Base-by-base conservation (phyloP, 2,329 filamentous ascomycete species). In the Ophiocordyceps camponoti-saundersi region DNA sequence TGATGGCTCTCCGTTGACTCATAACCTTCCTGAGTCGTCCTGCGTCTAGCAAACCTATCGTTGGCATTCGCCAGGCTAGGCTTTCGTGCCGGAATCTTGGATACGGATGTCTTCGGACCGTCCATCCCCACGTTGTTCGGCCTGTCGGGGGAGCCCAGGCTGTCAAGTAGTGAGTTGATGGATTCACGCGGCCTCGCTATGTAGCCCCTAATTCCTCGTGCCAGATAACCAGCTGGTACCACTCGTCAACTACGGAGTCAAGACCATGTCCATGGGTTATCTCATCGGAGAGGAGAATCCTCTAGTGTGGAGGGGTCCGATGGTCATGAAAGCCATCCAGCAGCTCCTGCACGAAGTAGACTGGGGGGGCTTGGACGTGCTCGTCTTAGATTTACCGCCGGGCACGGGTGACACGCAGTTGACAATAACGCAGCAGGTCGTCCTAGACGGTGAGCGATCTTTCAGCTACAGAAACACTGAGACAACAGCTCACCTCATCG, bases 261-360 rank as follows among this genome's bases (percentile, higher is more conserved):
- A 93, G 65, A 93, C 88, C 47, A 98, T 98, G 92, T 95, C 89
- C 0, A 96, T 98, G 85, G 92, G 92, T 45, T 96, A 95, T 53
- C 73, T 98, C 1, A 79, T 95, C 1, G 77, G 77, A 20, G 81
- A 87, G 53, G 74, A 79, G 12, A 83, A 85, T 6, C 86, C 89
- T 0, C 83, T 98, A 16, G 89, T 92, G 30, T 98, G 92, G 92
- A 79, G 92, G 46, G 92, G 92, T 0, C 75, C 95, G 2, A 95
- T 98, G 89, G 85, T 96, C 15, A 93, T 94, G 73, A 98, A 96
- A 59, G 92, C 92, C 0, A 73, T 98, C 52, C 89, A 95, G 55
- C 92, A 98, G 60, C 78, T 98, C 6, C 75, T 98, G 8, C 90
- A 95, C 61, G 87, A 95, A 54, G 92, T 98, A 1, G 84, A 92